Percentiles rank a stretch among this genome's conserved stretches.
Conservation (phyloP, 768 basidiomycete species). For the Rhodotorula diobovata region DNA sequence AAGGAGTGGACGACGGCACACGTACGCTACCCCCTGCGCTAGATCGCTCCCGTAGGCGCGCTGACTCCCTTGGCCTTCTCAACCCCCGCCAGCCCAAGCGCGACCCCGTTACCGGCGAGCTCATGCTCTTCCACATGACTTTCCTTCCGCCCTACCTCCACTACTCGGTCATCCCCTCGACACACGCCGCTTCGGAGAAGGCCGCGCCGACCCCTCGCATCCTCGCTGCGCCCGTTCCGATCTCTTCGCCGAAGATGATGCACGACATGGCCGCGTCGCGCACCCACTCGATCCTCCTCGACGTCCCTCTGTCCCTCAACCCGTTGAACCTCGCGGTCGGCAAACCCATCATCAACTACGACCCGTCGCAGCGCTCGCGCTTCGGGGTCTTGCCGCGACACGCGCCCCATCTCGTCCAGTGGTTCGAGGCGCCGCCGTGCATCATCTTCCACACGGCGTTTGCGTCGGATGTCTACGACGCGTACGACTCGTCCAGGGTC, state of each 20-base stretch:
- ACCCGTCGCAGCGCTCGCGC: conserved; percentile 45
- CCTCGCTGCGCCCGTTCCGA: conserved; percentile 26
- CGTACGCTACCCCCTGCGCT: background rate
- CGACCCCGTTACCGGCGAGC: conserved; percentile 43
- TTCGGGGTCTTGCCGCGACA: conserved; percentile 49
- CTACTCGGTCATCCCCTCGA: conserved; percentile 41
- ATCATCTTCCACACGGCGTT: conserved; percentile 52
- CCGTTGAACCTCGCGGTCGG: conserved; percentile 47
- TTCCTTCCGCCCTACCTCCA: conserved; percentile 42
- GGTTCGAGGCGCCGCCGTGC: conserved; percentile 47
- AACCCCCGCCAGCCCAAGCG: conserved; percentile 30
- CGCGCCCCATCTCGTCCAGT: conserved; percentile 36
- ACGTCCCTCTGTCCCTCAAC: conserved; percentile 49
- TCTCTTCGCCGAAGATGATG: conserved; percentile 45
- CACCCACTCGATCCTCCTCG: conserved; percentile 49
- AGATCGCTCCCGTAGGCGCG: background rate
- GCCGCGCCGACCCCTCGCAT: conserved; percentile 17
- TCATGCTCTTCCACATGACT: conserved; percentile 39
- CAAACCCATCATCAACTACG: conserved; percentile 48
- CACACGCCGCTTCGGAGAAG: conserved; percentile 17
- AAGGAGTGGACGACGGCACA: conserved; percentile 40
- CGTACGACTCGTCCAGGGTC: conserved; percentile 1
- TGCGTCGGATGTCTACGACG: conserved; percentile 46
- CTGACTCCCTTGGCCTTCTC: background rate
- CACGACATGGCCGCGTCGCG: conserved; percentile 50